phyloP scores from a whole-genome alignment of 495 filamentous ascomycete genomes.

The Talaromyces stipitatus region DNA sequence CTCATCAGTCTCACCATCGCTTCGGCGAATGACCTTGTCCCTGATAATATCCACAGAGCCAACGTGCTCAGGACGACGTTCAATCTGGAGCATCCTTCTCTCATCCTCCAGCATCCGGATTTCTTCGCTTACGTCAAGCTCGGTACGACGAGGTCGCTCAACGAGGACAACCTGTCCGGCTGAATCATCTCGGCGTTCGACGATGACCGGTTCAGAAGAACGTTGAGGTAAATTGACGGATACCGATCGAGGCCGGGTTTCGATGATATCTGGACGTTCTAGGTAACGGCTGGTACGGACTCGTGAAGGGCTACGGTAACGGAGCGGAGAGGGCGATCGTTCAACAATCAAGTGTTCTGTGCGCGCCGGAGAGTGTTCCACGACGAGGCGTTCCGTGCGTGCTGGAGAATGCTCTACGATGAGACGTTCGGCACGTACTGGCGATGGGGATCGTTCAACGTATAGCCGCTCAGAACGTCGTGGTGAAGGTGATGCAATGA shows the following conservation, averaged over 20 bases:
- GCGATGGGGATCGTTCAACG: not conserved
- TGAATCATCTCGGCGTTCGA: slow-evolving; percentile 32
- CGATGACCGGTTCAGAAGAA: slow-evolving; percentile 22
- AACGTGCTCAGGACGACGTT: slow-evolving; percentile 24
- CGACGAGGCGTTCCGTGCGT: not conserved
- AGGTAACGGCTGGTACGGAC: not conserved
- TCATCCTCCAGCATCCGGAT: slow-evolving; percentile 49
- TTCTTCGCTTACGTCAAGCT: slow-evolving; percentile 52
- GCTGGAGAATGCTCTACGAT: slow-evolving; percentile 2
- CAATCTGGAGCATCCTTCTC: slow-evolving; percentile 30
- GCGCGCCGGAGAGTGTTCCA: not conserved
- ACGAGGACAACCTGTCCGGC: slow-evolving; percentile 51
- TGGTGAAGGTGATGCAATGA: not conserved
- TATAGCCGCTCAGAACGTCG: not conserved
- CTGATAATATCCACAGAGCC: slow-evolving; percentile 35
- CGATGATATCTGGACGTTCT: slow-evolving; percentile 3
- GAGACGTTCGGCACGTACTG: not conserved
- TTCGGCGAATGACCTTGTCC: slow-evolving; percentile 29
- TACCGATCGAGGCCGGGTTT: slow-evolving; percentile 26
- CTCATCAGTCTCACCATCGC: slow-evolving; percentile 43
- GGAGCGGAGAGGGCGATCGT: slow-evolving; percentile 1
- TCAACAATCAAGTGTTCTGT: not conserved
- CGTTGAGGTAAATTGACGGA: slow-evolving; percentile 30
- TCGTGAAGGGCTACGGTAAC: slow-evolving; percentile 3
- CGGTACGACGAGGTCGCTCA: slow-evolving; percentile 40